A percentile compares a stretch with the other conserved stretches of the same genome.
Conservation (phyloP, 75 land plant genomes). For the Ceratopteris richardii region DNA sequence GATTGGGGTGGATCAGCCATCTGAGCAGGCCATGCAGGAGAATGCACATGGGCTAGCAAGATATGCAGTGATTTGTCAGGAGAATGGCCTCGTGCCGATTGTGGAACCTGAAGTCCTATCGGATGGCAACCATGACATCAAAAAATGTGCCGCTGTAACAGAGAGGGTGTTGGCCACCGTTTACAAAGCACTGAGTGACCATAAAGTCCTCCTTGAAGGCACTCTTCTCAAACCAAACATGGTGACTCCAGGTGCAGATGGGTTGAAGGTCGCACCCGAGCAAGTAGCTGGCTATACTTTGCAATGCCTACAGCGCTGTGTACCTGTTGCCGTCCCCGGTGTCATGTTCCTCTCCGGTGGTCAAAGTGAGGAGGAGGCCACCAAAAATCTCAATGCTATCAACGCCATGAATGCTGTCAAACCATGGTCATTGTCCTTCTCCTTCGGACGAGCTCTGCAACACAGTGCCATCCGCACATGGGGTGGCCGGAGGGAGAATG, state of each 20-base stretch:
- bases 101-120: constrained; percentile 84
- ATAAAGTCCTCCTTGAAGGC: constrained; percentile 71
- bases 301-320: constrained; percentile 54
- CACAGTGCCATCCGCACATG: constrained; percentile 69
- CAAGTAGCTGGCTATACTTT: constrained; percentile 67
- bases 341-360: constrained; percentile 58
- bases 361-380: constrained; percentile 82
- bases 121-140: constrained; percentile 62
- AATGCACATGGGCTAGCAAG: constrained; percentile 79
- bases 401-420: constrained; percentile 60
- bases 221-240: constrained; percentile 75
- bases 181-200: constrained; percentile 84
- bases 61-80: constrained; percentile 36
- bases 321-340: constrained; percentile 75
- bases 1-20: constrained; percentile 66
- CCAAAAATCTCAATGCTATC: constrained; percentile 67
- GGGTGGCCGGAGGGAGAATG: constrained; percentile 70
- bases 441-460: constrained; percentile 56
- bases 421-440: constrained; percentile 72
- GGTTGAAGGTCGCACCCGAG: constrained; percentile 63
- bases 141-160: constrained; percentile 66
- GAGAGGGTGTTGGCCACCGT: constrained; percentile 68
- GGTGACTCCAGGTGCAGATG: constrained; percentile 81
- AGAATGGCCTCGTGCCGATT: constrained; percentile 78
- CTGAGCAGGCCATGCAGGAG: constrained; percentile 66